Base-by-base conservation (phyloP, 2,329 filamentous ascomycete species). In the Cladosporium sp. region DNA sequence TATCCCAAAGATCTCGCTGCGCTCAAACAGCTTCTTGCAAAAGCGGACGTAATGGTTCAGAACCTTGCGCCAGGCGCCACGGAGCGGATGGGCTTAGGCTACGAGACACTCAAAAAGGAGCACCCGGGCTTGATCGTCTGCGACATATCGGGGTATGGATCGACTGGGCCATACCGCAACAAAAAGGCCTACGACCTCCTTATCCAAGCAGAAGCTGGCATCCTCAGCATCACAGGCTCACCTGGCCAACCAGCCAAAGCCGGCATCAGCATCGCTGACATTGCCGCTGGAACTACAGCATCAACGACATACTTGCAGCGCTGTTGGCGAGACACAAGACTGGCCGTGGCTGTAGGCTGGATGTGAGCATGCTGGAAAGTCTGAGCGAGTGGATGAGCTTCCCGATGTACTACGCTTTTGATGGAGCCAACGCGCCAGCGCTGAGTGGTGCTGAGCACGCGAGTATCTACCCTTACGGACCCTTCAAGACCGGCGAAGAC, bases 321-420 rank as follows among this genome's bases (percentile, higher is more conserved):
- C 67, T 86, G n/a, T 52, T 68, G 35, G 40, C 82, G 68, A 79
- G 84, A 0, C 75, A 72, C 1, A 83, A 80, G 67, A 82, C 82
- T 0, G 81, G 82, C 0, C 72, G 73, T n/a, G 84, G 84, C 0
- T 80, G 77, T 26, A 76, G 78, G 21, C 79, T 85, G 29, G 84
- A 85, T 33, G 81, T 86, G 18, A 84, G 82, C 0, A 86, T 86
- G 84, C 75, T 86, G 11, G 84, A 86, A 69, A 80, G 80, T 53
- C 84, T 85, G 82, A 76, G 80, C 0, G 84, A 86, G 70, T 86
- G 84, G 84, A 86, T 85, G 83, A 76, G 76, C 0, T 86, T 84
- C 53, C 83, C 83, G 7, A 58, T 65, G 62, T 65, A 85, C 69
- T 86, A 85, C 65, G 74, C 82, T 0, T 83, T 79, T 66, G 72